Evolutionary conservation across 805 yeast genomes (phyloP).

Genomic region (Lipomyces sp.): DNA sequence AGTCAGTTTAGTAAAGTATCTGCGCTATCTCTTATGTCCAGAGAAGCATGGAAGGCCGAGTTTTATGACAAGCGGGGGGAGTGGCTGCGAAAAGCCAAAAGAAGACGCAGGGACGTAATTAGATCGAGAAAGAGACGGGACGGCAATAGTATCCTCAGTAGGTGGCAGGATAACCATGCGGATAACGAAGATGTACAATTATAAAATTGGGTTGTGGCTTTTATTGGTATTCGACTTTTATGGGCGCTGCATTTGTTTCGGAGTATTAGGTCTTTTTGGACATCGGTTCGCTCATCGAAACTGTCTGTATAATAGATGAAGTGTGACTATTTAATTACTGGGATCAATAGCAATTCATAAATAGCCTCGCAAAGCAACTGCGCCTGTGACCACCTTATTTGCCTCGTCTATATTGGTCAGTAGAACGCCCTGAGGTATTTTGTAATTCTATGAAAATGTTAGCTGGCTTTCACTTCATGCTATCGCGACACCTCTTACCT

Average conservation of each 20-base stretch:
- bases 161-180: neutral
- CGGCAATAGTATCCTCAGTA: conserved; percentile 9
- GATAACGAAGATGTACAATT: neutral
- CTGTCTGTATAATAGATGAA: no score
- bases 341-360: no score
- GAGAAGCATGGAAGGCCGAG: conserved; percentile 61
- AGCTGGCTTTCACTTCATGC: neutral
- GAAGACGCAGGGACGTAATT: conserved; percentile 68
- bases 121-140: conserved; percentile 53
- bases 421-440: conserved; percentile 15
- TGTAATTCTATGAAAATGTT: conserved; percentile 18
- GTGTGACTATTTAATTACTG: no score
- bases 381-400: conserved; percentile 15
- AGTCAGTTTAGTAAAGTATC: conserved; percentile 64
- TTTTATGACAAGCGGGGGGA: conserved; percentile 84
- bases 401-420: conserved; percentile 4
- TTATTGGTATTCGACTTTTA: neutral
- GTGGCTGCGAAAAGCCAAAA: conserved; percentile 69
- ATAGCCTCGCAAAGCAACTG: conserved; percentile 25
- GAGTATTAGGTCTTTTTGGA: no score
- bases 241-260: no score
- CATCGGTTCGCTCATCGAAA: no score
- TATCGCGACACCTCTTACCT: conserved; percentile 3
- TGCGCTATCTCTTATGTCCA: conserved; percentile 37
- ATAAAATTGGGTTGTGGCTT: neutral